Evolutionary conservation across 2,329 filamentous ascomycete genomes (phyloP), one percentile per base, ranked within the genome.

Genomic region (Aspergillus aculeatinus): DNA sequence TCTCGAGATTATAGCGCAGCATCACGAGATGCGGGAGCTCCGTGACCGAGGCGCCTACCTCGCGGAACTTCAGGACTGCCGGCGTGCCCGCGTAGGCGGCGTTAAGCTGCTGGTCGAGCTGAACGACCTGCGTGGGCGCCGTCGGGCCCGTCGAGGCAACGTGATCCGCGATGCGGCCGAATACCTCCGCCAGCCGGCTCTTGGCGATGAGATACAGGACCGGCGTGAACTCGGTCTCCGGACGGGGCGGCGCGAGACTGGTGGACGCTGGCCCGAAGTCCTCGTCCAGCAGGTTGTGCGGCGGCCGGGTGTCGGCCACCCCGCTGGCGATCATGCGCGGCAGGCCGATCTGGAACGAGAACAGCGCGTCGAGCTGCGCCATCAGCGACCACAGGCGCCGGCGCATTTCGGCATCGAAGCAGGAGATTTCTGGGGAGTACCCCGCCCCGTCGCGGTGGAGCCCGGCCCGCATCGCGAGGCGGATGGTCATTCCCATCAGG

Each of bases 361-460:
- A 63, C 10, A 76, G 67, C 2, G 79, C 62, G 60, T 80, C 79
- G 5, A 78, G 55, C 11, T 75, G 72, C 48, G 74, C 62, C 31
- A 80, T 60, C 6, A 73, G 57, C 50, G 67, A 63, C 72, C 73
- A 78, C 7, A 70, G 54, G 67, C 72, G 31, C 73, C 66, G 51
- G 76, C 75, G 1, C 69, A 65, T 2, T 72, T 67, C 10, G 79
- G 72, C 11, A 74, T 70, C 1, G 66, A 27, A 27, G 27, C 27
- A 27, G 27, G 27, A 27, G 27, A 27, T 7, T 27, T 9, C 2
- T 9, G 27, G 55, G 27, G 27, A 27, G 55, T 76, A 74, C 14
- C 72, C 69, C 2, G 69, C 68, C 4, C 76, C 72, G 27, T 80
- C 77, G n/a, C 77, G 72, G 55, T 80, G 79, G 58, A 78, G 77